Percentiles rank a stretch among this genome's conserved stretches.
phyloP scores from a whole-genome alignment of 192 early-diverging fungal species.

The Obelidium mucronatum region DNA sequence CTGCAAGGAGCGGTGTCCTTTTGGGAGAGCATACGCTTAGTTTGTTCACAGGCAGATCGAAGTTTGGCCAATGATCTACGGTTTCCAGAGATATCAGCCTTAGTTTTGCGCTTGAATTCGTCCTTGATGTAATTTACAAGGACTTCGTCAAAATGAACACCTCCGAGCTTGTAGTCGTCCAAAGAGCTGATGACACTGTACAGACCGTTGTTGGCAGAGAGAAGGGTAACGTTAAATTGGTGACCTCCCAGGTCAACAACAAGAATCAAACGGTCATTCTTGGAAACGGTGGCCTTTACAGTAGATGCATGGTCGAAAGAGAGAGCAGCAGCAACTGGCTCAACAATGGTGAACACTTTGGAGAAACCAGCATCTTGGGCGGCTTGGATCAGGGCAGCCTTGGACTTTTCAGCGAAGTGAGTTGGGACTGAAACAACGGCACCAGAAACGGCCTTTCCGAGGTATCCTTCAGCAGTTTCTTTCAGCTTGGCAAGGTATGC shows the following conservation, averaged over 20 bases:
- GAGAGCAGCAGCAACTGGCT: conserved; percentile 90
- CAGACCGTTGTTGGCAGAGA: conserved; percentile 82
- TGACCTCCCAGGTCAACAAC: conserved; percentile 91
- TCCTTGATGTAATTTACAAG: conserved; percentile 79
- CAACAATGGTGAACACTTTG: conserved; percentile 81
- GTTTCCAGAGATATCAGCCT: conserved; percentile 80
- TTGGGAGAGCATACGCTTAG: conserved; percentile 88
- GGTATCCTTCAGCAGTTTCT: conserved; percentile 89
- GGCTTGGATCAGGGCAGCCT: conserved; percentile 68
- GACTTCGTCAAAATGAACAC: conserved; percentile 84
- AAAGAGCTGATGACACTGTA: conserved; percentile 79
- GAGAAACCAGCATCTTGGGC: conserved; percentile 81
- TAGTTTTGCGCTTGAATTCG: conserved; percentile 89
- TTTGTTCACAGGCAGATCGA: conserved; percentile 82
- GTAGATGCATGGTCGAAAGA: conserved; percentile 72
- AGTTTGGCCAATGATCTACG: conserved; percentile 84
- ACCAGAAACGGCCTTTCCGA: conserved; percentile 79
- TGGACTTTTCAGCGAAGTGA: conserved; percentile 80
- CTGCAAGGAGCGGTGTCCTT: conserved; percentile 86
- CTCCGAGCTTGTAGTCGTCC: conserved; percentile 83
- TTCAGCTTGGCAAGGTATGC: conserved; percentile 83
- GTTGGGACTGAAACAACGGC: conserved; percentile 87
- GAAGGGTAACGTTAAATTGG: conserved; percentile 81
- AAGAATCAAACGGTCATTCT: conserved; percentile 76
- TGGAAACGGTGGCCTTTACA: conserved; percentile 46